Evolutionary conservation across 345 rosid species (phyloP), one percentile per base, ranked within the genome.

Genomic region (Eutrema japonicum): DNA sequence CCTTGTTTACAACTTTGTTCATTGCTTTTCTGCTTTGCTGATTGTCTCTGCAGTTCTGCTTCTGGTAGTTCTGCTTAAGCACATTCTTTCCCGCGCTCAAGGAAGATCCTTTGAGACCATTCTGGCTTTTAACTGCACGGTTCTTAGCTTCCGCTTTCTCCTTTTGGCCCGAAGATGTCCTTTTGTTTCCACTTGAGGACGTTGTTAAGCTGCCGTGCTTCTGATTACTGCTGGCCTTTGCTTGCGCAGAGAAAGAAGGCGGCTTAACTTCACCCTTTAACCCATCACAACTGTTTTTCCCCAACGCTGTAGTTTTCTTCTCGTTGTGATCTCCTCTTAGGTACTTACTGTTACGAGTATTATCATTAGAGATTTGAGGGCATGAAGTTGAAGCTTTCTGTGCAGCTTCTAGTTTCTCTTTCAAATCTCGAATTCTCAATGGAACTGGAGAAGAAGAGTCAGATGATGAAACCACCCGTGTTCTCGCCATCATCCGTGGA

Each of bases 11-110:
- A 41, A 74, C 77, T 78, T 81, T 85, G 68, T 71, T 80, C 57
- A 75, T 63, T 46, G 79, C 78, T 65, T 77, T 82, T 77, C 79
- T 79, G 32, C 68, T 64, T 66, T 72, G 83, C 56, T 82, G 88
- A 58, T 81, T 83, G 70, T 76, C 79, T 63, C 77, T 73, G 64
- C 87, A 79, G 73, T 95, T 95, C 68, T 95, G 99, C 68, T 92
- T 95, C 87, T 90, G 98, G 67, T 87, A 74, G 73, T 95, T 95
- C 85, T 83, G 98, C 83, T 87, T 86, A 47, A 95, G 88, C 55
- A 75, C 94, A 60, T 86, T 84, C 76, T 67, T 33, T n/a, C 81
- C 79, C 10, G 85, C 76, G 83, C 83, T 86, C 85, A 49, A 61
- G 77, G 82, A 82, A 71, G 80, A 49, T 83, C 81, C 84, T 88